These are phyloP conservation scores for Coix lacrymajobi DNA, from an alignment of 176 grass and related monocot genomes.

Conservation along the genomic window DNA sequence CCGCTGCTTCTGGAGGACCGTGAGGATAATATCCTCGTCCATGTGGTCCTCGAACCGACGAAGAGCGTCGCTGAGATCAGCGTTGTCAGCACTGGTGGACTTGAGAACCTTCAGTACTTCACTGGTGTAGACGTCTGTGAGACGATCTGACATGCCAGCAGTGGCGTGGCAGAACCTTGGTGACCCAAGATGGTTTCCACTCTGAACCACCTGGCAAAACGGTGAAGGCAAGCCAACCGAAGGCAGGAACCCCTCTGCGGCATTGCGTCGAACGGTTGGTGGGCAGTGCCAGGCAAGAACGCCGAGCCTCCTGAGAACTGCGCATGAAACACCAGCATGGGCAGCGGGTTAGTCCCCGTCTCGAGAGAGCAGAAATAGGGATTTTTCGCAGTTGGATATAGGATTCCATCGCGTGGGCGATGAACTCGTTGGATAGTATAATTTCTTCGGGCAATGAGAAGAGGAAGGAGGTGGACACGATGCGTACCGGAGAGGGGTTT, in stretches of 20 bases:
- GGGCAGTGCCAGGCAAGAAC: not conserved
- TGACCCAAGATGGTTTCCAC: not conserved
- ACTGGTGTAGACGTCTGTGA: not conserved
- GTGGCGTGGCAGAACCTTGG: constrained; percentile 1
- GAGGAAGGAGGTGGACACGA: not conserved
- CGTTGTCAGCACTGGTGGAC: not conserved
- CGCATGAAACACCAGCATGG: not conserved
- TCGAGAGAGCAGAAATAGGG: not conserved
- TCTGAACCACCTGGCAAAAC: not conserved
- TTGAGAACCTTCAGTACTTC: constrained; percentile 43
- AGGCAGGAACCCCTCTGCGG: not conserved
- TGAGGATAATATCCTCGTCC: constrained; percentile 44
- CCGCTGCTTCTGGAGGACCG: constrained; percentile 46
- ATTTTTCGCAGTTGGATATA: not conserved
- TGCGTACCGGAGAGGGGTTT: not conserved
- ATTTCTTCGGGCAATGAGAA: not conserved
- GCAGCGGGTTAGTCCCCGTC: not conserved
- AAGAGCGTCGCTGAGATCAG: constrained; percentile 20
- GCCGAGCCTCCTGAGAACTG: not conserved
- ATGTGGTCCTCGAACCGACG: constrained; percentile 22
- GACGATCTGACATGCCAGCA: not conserved
- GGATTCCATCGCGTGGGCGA: not conserved
- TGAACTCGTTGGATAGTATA: not conserved
- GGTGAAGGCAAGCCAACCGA: not conserved
- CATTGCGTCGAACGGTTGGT: constrained; percentile 23